phyloP scores from a whole-genome alignment of 306 rosid genomes.

The Prunus padus region DNA sequence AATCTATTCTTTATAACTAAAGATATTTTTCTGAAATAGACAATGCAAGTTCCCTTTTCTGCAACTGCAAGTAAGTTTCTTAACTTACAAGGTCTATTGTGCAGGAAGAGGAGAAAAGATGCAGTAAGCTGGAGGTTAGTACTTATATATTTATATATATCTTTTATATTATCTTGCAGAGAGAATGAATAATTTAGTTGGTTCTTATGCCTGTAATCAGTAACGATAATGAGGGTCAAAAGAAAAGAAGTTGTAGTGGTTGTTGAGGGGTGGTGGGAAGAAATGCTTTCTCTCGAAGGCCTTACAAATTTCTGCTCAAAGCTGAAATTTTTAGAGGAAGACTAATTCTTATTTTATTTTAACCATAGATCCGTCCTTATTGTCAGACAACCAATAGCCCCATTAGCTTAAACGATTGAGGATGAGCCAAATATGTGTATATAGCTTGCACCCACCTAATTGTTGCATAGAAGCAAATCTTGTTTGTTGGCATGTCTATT shows the following conservation, averaged over 20 bases:
- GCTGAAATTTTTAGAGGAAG: background rate
- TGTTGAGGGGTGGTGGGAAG: too few species aligned
- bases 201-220: background rate
- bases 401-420: background rate
- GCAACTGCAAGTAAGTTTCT: background rate
- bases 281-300: too few species aligned
- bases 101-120: slow-evolving; percentile 44
- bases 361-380: background rate
- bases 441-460: too few species aligned
- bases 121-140: slow-evolving; percentile 23
- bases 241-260: background rate
- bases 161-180: background rate
- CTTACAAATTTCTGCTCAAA: too few species aligned
- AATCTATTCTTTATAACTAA: background rate
- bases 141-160: too few species aligned
- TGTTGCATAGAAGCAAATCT: too few species aligned
- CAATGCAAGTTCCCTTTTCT: background rate
- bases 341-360: too few species aligned
- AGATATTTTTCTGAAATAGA: background rate
- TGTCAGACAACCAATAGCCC: background rate
- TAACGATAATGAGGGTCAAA: background rate
- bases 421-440: too few species aligned
- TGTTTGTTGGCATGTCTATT: background rate
- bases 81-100: background rate
- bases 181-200: background rate